Percentiles rank a stretch among this genome's conserved stretches.
Evolutionary conservation across 441 rosid species (phyloP).

Genomic region (Eruca vesicaria): DNA sequence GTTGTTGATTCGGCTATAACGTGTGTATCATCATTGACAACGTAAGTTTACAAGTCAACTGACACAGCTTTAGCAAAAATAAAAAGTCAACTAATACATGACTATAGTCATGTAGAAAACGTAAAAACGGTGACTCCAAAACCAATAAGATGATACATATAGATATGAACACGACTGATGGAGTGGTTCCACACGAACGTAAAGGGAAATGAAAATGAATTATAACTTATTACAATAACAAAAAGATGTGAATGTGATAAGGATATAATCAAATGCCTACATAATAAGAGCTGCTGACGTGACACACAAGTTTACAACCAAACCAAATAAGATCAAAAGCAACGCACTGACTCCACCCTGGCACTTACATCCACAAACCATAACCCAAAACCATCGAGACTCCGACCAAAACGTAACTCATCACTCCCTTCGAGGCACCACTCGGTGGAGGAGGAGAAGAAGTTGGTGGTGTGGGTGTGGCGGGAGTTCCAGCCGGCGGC

Average conservation of each 20-base stretch:
- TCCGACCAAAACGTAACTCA: slow-evolving; percentile 33
- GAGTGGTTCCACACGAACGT: no score
- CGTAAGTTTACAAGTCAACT: no score
- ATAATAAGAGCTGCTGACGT: background rate
- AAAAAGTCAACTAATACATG: background rate
- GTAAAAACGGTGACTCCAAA: slow-evolving; percentile 9
- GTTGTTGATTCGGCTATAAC: background rate
- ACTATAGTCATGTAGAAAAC: background rate
- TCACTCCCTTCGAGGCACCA: slow-evolving; percentile 36
- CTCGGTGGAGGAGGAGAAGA: slow-evolving; percentile 36
- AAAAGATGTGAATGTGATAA: slow-evolving; percentile 15
- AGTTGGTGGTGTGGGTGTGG: slow-evolving; percentile 27
- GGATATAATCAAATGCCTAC: slow-evolving; percentile 6
- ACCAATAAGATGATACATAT: background rate
- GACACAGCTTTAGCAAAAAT: no score
- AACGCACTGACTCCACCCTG: slow-evolving; percentile 87
- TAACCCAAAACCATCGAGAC: slow-evolving; percentile 38
- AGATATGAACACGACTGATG: background rate
- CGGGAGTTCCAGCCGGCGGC: slow-evolving; percentile 7
- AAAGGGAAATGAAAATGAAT: no score
- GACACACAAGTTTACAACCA: slow-evolving; percentile 11
- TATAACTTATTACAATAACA: slow-evolving; percentile 19
- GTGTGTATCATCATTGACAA: background rate
- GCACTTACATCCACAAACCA: slow-evolving; percentile 38
- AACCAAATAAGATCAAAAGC: slow-evolving; percentile 9